Percentiles rank a stretch among this genome's conserved stretches.
Conservation (phyloP, 2,329 filamentous ascomycete species). For the Penicillium sp. region DNA sequence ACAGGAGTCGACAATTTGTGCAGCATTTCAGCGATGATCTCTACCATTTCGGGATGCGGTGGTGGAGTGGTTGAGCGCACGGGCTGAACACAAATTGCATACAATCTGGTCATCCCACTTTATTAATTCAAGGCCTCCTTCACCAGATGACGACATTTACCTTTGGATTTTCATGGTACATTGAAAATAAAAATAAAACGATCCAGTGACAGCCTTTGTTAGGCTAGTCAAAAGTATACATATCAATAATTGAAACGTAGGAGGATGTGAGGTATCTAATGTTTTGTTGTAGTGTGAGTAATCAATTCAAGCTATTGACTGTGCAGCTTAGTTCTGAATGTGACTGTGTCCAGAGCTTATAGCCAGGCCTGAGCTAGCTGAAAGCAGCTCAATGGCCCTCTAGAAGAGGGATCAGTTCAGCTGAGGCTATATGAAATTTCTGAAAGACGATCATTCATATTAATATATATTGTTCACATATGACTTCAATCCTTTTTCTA, state of each 20-base stretch:
- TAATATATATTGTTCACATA: no score
- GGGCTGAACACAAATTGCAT: background rate
- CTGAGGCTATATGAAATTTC: no score
- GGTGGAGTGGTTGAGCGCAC: constrained; percentile 1
- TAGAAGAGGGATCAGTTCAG: no score
- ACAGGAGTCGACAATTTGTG: background rate
- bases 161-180: background rate
- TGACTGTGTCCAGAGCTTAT: no score
- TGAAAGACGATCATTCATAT: no score
- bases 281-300: no score
- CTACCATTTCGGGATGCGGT: constrained; percentile 1
- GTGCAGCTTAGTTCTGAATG: no score
- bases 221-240: background rate
- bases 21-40: background rate
- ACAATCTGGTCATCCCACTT: background rate
- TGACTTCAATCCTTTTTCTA: background rate
- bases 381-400: background rate
- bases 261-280: no score
- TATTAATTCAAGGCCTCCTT: background rate
- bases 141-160: no score
- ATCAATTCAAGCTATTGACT: no score
- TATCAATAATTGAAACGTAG: no score
- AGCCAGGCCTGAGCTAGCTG: background rate
- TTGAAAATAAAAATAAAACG: background rate
- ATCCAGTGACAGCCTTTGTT: background rate